phyloP scores from a whole-genome alignment of 306 rosid species.

The Carpinus viminea region DNA sequence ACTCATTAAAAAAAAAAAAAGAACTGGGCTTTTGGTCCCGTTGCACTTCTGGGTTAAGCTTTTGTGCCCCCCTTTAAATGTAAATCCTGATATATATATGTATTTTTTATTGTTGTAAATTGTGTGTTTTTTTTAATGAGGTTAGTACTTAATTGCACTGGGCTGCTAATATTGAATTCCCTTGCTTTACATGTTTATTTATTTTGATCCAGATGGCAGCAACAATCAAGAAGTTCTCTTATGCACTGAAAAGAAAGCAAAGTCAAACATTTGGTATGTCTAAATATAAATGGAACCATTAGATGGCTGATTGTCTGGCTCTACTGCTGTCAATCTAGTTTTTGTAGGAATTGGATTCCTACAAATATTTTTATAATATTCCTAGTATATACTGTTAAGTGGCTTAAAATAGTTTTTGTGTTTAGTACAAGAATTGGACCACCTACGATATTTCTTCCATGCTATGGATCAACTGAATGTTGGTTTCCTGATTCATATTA shows the following conservation, averaged over 20 bases:
- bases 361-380: neutral
- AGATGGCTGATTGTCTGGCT: neutral
- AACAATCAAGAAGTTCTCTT: neutral
- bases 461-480: too few relatives aligned
- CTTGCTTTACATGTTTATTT: neutral
- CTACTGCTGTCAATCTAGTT: neutral
- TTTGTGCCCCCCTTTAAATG: neutral
- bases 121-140: neutral
- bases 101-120: neutral
- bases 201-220: slow-evolving; percentile 12
- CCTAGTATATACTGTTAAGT: neutral
- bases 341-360: neutral
- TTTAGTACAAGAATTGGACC: too few relatives aligned
- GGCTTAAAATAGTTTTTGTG: neutral
- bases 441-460: too few relatives aligned
- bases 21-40: neutral
- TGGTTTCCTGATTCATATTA: neutral
- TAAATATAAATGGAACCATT: neutral
- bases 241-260: neutral
- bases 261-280: slow-evolving; percentile 1
- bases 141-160: neutral
- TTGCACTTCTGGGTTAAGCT: neutral
- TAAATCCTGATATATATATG: neutral
- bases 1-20: neutral
- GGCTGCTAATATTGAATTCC: neutral